Conservation (phyloP, 202 grass and related monocot species). For the Hordeum pubiflorum region DNA sequence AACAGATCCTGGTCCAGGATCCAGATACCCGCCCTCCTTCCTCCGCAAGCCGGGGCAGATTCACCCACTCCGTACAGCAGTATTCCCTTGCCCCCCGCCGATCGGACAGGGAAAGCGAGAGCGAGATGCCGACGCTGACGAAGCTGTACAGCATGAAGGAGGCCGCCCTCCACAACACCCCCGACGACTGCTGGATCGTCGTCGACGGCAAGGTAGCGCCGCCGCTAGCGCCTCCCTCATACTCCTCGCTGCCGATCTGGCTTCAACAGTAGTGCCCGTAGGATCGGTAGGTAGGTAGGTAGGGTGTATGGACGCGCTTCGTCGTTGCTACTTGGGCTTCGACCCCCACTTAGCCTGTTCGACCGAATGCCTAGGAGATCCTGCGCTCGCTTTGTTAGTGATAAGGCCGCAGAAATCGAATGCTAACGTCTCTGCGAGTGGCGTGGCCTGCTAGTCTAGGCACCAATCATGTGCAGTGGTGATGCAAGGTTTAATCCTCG, state of each 20-base stretch:
- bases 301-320: not conserved
- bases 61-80: not conserved
- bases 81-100: not conserved
- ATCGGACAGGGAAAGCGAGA: not conserved
- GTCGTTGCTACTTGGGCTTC: not conserved
- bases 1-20: not conserved
- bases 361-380: constrained; percentile 25
- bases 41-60: constrained; percentile 8
- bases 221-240: not conserved
- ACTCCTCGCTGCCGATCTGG: not conserved
- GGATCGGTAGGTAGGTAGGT: not conserved
- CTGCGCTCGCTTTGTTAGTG: not conserved
- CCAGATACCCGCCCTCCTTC: not conserved
- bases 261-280: not conserved
- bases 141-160: constrained; percentile 79
- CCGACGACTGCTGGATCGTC: constrained; percentile 78
- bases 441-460: not conserved
- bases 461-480: not conserved
- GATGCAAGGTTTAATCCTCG: not conserved
- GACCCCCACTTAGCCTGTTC: not conserved
- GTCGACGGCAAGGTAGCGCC: constrained; percentile 64
- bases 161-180: constrained; percentile 60
- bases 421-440: not conserved
- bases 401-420: not conserved
- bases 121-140: constrained; percentile 57